Evolutionary conservation across 202 grass and related monocot genomes (phyloP).

Genomic region (Schoenoplectus triqueter): DNA sequence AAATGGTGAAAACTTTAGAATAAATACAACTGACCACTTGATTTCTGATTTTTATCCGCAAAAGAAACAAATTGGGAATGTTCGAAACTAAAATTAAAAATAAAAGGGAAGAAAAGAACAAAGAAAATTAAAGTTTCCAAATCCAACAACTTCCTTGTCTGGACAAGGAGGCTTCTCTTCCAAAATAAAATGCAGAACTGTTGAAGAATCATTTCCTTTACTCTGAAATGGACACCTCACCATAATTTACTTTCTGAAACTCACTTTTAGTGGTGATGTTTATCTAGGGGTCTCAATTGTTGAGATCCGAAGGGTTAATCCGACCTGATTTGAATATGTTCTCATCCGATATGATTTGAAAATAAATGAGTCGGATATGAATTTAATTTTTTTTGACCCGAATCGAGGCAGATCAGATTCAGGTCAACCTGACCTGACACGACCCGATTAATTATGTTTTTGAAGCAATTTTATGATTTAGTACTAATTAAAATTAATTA

Average conservation of each 20-base stretch:
- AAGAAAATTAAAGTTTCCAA: conserved; percentile 4
- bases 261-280: conserved; percentile 38
- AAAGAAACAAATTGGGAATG: neutral
- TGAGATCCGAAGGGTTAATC: no score
- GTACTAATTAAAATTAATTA: no score
- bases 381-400: no score
- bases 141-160: conserved; percentile 20
- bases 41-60: conserved; percentile 17
- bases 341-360: no score
- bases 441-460: no score
- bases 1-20: neutral
- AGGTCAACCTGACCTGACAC: no score
- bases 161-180: neutral
- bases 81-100: conserved; percentile 18
- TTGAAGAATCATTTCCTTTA: conserved; percentile 30
- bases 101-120: neutral
- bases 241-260: conserved; percentile 15
- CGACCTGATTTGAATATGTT: no score
- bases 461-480: no score
- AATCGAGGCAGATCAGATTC: no score
- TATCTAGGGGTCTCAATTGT: neutral
- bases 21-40: conserved; percentile 11
- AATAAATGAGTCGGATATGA: no score
- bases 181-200: neutral
- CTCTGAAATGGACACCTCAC: conserved; percentile 31